A percentile compares a stretch with the other conserved stretches of the same genome.
phyloP scores from a whole-genome alignment of 2,329 filamentous ascomycete species.

The Scytalidium sp. region DNA sequence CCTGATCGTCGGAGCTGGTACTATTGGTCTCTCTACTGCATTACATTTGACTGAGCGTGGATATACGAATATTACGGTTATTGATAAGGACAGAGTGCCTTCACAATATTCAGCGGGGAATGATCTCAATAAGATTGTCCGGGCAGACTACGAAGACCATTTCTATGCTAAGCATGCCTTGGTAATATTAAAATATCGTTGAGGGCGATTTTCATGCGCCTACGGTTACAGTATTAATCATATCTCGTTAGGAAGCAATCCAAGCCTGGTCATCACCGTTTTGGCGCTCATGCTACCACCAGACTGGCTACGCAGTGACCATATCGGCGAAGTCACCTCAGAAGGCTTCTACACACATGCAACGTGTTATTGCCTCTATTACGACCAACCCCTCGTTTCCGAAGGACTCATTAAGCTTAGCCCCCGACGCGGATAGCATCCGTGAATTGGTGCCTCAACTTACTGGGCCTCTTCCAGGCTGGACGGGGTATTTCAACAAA shows the following conservation, averaged over 20 bases:
- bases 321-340: constrained; percentile 36
- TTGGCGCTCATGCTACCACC: constrained; percentile 43
- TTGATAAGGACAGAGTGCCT: constrained; percentile 32
- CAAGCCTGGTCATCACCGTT: constrained; percentile 42
- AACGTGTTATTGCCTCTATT: constrained; percentile 31
- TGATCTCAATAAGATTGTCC: constrained; percentile 69
- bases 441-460: constrained; percentile 40
- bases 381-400: constrained; percentile 31
- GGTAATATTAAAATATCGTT: neutral
- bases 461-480: constrained; percentile 39
- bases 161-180: constrained; percentile 42
- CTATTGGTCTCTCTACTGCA: constrained; percentile 38
- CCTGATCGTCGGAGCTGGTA: constrained; percentile 35
- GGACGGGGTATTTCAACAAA: constrained; percentile 47
- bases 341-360: constrained; percentile 37
- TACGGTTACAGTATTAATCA: too few relatives aligned
- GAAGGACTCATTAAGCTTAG: constrained; percentile 30
- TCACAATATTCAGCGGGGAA: neutral
- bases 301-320: constrained; percentile 43
- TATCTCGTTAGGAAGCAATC: constrained; percentile 37
- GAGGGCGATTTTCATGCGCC: too few relatives aligned
- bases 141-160: constrained; percentile 75
- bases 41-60: constrained; percentile 38
- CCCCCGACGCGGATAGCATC: constrained; percentile 12
- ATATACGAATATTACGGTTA: constrained; percentile 42